Base-by-base conservation (phyloP, 2,329 filamentous ascomycete genomes). In the Cladobotryum mycophilum region DNA sequence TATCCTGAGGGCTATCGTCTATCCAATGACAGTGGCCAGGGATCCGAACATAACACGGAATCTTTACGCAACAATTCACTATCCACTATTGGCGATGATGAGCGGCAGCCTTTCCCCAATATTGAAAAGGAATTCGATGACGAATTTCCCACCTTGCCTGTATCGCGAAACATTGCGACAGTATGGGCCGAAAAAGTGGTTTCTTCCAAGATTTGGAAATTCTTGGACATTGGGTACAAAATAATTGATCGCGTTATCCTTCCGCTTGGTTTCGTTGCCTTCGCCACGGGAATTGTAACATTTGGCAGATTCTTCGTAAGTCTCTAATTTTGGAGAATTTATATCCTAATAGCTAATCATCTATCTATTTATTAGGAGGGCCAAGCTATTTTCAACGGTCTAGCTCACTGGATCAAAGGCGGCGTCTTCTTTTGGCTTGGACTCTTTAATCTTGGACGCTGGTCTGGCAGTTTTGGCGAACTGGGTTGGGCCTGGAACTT, bases 401-500 rank as follows among this genome's bases (percentile, higher is more conserved):
- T 96, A 40, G 92, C 92, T 7, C 92, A 97, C 64, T 96, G 89
- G 73, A 84, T 96, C 67, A 97, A 97, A 67, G 92, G 92, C 42
- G 88, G 88, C 3, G 86, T 97, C 49, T 97, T 97, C 74, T 89
- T 96, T 71, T 93, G 89, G 84, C 88, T 95, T 56, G 92, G 92
- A 8, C 70, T 96, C 17, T 71, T 96, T 53, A 95, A 89, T 0
- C 76, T 97, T 4, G 90, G 89, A 30, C 85, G 92, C 50, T 96
- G 89, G 86, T 82, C 90, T 63, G 92, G 92, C 22, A 88, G 87
- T 65, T 97, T 95, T 65, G 84, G 87, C 52, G 88, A 96, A 53
- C 79, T 92, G 51, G 92, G 92, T 57, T 97, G 92, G 92, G 89
- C 90, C 0, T 96, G 92, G 92, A 97, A 97, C 61, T 69, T 91